Percentiles rank a stretch among this genome's conserved stretches.
Conservation (phyloP, 2,329 filamentous ascomycete species). For the Ophiosphaerella narmari region DNA sequence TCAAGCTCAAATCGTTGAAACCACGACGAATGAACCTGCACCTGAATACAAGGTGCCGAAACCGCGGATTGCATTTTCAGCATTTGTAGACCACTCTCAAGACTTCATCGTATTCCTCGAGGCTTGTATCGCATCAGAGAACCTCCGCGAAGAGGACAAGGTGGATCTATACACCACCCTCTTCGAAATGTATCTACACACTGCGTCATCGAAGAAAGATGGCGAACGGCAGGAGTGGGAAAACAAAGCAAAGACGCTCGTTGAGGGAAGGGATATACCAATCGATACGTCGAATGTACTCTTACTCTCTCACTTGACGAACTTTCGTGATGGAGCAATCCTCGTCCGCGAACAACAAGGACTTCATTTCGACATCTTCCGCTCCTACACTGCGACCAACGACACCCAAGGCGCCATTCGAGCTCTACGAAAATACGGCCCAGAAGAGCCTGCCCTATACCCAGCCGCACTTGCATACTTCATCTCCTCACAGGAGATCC, state of each 20-base stretch:
- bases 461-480: constrained; percentile 92
- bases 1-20: constrained; percentile 60
- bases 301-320: constrained; percentile 85
- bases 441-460: constrained; percentile 88
- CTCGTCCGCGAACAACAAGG: constrained; percentile 94
- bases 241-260: constrained; percentile 83
- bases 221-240: constrained; percentile 80
- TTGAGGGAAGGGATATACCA: constrained; percentile 75
- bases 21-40: constrained; percentile 55
- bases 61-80: constrained; percentile 89
- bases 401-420: constrained; percentile 91
- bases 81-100: constrained; percentile 90
- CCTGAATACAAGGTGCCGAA: constrained; percentile 76
- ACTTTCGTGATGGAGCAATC: constrained; percentile 87
- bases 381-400: constrained; percentile 89
- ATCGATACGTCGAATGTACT: constrained; percentile 96
- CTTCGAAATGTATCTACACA: constrained; percentile 98
- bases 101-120: constrained; percentile 94
- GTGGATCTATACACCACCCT: constrained; percentile 90
- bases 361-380: constrained; percentile 91
- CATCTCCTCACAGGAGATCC: constrained; percentile 77
- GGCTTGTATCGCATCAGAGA: constrained; percentile 75
- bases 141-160: constrained; percentile 73
- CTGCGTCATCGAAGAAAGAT: constrained; percentile 76
- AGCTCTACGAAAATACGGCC: constrained; percentile 87